Conservation (phyloP, 495 filamentous ascomycete species). For the Neurospora sp. region DNA sequence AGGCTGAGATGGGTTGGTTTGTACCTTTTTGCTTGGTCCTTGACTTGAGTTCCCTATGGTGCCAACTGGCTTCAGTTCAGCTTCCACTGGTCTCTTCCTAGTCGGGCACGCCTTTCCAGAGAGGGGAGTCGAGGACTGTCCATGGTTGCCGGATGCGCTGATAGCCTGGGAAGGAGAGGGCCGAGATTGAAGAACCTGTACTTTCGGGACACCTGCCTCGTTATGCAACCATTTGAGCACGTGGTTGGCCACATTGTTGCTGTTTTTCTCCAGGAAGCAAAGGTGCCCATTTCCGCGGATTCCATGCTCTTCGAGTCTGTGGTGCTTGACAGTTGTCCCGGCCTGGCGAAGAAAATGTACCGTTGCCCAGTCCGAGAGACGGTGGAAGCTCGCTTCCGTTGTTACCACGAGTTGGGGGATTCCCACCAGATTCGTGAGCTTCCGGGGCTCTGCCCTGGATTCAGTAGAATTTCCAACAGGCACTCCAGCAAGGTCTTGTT, state of each 20-base stretch:
- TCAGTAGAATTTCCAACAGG: constrained; percentile 12
- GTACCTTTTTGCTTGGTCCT: neutral
- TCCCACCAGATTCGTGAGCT: constrained; percentile 38
- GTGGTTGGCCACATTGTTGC: constrained; percentile 33
- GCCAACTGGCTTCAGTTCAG: neutral
- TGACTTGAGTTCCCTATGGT: neutral
- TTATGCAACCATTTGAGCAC: constrained; percentile 12
- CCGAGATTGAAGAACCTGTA: neutral
- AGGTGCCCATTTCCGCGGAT: constrained; percentile 52
- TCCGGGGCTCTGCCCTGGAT: constrained; percentile 29
- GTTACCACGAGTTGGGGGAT: constrained; percentile 41
- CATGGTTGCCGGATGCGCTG: neutral
- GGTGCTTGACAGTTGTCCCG: constrained; percentile 36
- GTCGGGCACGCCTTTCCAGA: neutral
- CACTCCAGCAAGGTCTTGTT: constrained; percentile 12
- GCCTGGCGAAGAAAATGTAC: constrained; percentile 46
- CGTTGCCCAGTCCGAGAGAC: constrained; percentile 47
- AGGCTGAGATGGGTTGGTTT: neutral
- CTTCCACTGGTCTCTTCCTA: neutral
- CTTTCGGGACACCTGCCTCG: neutral
- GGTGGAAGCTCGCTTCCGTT: constrained; percentile 45
- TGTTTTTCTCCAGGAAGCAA: constrained; percentile 53
- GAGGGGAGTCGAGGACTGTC: neutral
- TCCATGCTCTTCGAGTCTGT: constrained; percentile 35
- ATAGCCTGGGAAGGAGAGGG: neutral